Conservation (phyloP, 225 moss, liverwort and hornwort species). For the Physcomitrellopsis africana region DNA sequence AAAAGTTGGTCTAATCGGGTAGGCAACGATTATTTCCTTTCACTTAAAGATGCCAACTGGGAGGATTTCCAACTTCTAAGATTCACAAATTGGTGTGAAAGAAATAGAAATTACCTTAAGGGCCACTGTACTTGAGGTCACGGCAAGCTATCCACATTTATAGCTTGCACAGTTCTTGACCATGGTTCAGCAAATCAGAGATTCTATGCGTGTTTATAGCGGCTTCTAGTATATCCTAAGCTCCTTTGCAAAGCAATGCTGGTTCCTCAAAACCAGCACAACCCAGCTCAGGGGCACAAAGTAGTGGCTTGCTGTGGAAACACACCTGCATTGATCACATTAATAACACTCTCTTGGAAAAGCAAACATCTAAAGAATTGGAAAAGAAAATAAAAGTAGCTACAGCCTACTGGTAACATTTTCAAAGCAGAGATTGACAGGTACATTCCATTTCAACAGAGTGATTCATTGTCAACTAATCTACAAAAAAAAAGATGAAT, state of each 20-base stretch:
- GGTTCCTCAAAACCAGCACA: not conserved
- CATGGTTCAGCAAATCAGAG: not conserved
- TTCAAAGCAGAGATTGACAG: not conserved
- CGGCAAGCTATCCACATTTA: not conserved
- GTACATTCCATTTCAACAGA: not conserved
- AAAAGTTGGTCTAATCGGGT: not conserved
- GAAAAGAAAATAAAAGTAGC: not conserved
- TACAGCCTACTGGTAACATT: not conserved
- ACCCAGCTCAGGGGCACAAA: constrained; percentile 1
- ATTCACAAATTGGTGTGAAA: constrained; percentile 4
- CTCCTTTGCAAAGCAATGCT: not conserved
- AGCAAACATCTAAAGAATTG: not conserved
- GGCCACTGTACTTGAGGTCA: not conserved
- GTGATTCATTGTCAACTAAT: not conserved
- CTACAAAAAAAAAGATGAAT: not conserved
- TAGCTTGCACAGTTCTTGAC: not conserved
- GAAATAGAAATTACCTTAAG: not conserved
- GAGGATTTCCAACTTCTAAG: constrained; percentile 25
- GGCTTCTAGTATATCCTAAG: not conserved
- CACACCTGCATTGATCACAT: not conserved
- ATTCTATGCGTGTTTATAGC: not conserved
- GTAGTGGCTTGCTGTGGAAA: not conserved
- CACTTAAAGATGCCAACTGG: not conserved
- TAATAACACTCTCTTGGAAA: not conserved
- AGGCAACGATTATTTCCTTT: not conserved